Base-by-base conservation (phyloP, 176 grass and related monocot species). In the Otatea glauca region DNA sequence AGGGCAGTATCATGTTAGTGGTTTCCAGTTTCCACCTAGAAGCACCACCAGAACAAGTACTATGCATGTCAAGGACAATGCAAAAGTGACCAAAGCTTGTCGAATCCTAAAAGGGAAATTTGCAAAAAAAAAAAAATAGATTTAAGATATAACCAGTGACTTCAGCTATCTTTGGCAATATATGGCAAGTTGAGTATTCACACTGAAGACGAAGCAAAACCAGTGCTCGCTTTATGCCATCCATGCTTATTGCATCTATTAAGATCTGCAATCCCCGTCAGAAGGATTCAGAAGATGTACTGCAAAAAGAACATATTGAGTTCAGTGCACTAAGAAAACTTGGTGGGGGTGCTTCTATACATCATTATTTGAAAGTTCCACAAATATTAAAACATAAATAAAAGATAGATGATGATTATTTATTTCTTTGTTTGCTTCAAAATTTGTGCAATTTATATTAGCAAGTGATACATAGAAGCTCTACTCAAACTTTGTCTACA, bases 1-100 rank as follows among this genome's bases (percentile, higher is more conserved):
- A 56, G 68, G 66, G 23, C 67, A 20, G 54, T 64, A 65, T 63
- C 24, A 55, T 65, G 7, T 70, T 42, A 83, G 29, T 88, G 54
- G 42, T 23, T n/a, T 76, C 44, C 81, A 53, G 42, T 23, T n/a
- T 76, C 44, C 81, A 53, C 12, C 81, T 77, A 24, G 44, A 12
- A 21, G 43, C 79, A 88, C 66, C 65, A 12, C 42, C 51, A 44
- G 34, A 70, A 11, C 59, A 63, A 69, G 61, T 25, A 54, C 60
- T 21, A 58, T 23, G 8, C 47, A 39, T 53, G 25, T 7, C 41
- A 13, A 74, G 39, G 25, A 75, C 86, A 70, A 49, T 24, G 80
- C 2, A 44, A 70, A 77, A 39, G 43, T 78, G 73, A 2, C 17
- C 34, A 35, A 74, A 47, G 59, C 74, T 72, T 38, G 55, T 64